Conservation (phyloP, 805 yeast genomes). For the Metschnikowia rubicola region DNA sequence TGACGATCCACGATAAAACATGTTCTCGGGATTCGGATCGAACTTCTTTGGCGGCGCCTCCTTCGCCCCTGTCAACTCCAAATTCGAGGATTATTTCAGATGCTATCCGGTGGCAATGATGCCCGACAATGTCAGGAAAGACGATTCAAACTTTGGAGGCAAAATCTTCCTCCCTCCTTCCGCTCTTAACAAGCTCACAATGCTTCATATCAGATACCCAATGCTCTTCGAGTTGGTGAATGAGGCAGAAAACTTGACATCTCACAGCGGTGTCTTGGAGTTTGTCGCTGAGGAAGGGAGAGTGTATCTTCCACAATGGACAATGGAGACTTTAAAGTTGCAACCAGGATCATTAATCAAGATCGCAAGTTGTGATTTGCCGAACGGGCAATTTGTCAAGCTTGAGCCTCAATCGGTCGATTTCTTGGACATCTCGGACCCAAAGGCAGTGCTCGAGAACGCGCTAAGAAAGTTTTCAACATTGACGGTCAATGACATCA, state of each 20-base stretch:
- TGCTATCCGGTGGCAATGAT: conserved; percentile 90
- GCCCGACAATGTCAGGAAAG: conserved; percentile 70
- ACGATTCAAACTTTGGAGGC: conserved; percentile 88
- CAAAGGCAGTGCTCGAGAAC: conserved; percentile 93
- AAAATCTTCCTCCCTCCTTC: conserved; percentile 93
- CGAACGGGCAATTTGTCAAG: conserved; percentile 84
- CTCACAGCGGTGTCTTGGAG: conserved; percentile 94
- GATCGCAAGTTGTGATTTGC: conserved; percentile 72
- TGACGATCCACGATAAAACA: conserved; percentile 5
- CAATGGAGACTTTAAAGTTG: conserved; percentile 72
- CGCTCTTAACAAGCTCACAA: conserved; percentile 81
- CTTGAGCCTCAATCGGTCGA: conserved; percentile 94
- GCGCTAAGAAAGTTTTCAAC: conserved; percentile 88
- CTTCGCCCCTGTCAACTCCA: conserved; percentile 30
- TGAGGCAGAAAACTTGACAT: conserved; percentile 54
- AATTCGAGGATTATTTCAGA: conserved; percentile 83
- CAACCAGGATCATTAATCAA: conserved; percentile 80
- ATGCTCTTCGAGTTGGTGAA: conserved; percentile 84
- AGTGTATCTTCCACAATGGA: conserved; percentile 93
- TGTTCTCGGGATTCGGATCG: conserved; percentile 45
- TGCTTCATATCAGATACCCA: conserved; percentile 91
- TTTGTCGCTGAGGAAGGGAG: conserved; percentile 98
- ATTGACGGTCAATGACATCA: conserved; percentile 75
- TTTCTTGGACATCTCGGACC: conserved; percentile 89
- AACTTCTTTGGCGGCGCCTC: conserved; percentile 34